Base-by-base conservation (phyloP, 1,139 yeast genomes). In the Yamadazyma trypodendri region DNA sequence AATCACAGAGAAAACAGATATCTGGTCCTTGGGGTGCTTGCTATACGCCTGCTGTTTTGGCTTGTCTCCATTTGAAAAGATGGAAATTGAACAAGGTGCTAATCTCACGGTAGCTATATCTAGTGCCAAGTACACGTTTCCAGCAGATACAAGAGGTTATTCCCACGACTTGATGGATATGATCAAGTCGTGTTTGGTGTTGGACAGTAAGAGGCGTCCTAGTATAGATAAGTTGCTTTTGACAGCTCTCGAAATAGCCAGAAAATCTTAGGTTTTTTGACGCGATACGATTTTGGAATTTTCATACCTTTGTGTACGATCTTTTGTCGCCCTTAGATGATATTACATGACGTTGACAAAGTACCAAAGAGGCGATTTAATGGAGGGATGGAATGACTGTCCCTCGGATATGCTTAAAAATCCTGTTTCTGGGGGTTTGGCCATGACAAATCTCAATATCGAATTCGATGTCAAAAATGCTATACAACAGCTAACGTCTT, bases 11-110 rank as follows among this genome's bases (percentile, higher is more conserved):
- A 74, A 77, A 39, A 81, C 85, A 4, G 97, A 90, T 55, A 78
- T 90, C 14, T 90, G 97, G 97, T 84, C 95, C 5, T 60, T 89
- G 24, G 97, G 97, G 0, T 88, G 97, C 54, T 68, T 88, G 1
- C 56, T 88, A 17, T 90, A 84, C 60, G 78, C 90, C 1, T 64
- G 87, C 46, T 72, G 92, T 60, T 90, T 84, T 60, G 84, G 85
- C 0, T 72, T 73, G 28, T 84, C 95, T 2, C 97, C 97, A 1
- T 90, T 90, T 60, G 96, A 89, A 55, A 75, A 87, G 54, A 79
- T 84, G 53, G 94, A 88, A 49, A 73, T 78, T 32, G 82, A 83
- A 35, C 79, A 81, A 43, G 97, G 97, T 12, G 96, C 95, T 3
- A 85, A 84, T 45, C 68, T 89, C 46, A 79, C 75, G 40, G 67